phyloP scores from a whole-genome alignment of 192 early-diverging fungal genomes.

The Backusella tuberculispora region DNA sequence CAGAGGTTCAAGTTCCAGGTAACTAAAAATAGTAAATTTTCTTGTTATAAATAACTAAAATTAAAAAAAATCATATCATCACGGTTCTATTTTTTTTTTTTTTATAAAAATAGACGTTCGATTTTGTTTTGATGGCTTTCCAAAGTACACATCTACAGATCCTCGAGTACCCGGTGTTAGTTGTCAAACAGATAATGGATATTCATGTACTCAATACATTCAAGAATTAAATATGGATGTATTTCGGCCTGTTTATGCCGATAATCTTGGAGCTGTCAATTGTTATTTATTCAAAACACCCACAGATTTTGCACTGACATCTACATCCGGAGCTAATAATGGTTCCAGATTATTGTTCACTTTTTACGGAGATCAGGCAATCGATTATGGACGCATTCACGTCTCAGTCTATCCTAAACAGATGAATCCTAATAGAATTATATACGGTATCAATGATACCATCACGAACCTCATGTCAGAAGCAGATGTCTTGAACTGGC shows the following conservation, averaged over 20 bases:
- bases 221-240: constrained; percentile 27
- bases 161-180: constrained; percentile 27
- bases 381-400: constrained; percentile 35
- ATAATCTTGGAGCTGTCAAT: constrained; percentile 32
- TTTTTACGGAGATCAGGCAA: constrained; percentile 32
- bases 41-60: not conserved
- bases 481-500: constrained; percentile 26
- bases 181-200: constrained; percentile 36
- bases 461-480: constrained; percentile 18
- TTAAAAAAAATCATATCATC: not conserved
- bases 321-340: constrained; percentile 39
- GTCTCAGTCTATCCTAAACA: constrained; percentile 34
- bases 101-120: constrained; percentile 29
- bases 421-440: constrained; percentile 36
- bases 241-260: constrained; percentile 32
- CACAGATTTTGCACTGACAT: constrained; percentile 25
- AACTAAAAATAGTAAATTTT: constrained; percentile 16
- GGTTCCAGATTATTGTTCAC: constrained; percentile 35
- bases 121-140: constrained; percentile 44
- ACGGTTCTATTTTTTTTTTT: constrained; percentile 9
- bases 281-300: constrained; percentile 36
- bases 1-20: constrained; percentile 32
- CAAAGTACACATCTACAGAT: constrained; percentile 11
- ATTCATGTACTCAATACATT: constrained; percentile 24
- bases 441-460: constrained; percentile 27